Base-by-base conservation (phyloP, 75 land plant genomes). In the Adiantum capillusveneris region DNA sequence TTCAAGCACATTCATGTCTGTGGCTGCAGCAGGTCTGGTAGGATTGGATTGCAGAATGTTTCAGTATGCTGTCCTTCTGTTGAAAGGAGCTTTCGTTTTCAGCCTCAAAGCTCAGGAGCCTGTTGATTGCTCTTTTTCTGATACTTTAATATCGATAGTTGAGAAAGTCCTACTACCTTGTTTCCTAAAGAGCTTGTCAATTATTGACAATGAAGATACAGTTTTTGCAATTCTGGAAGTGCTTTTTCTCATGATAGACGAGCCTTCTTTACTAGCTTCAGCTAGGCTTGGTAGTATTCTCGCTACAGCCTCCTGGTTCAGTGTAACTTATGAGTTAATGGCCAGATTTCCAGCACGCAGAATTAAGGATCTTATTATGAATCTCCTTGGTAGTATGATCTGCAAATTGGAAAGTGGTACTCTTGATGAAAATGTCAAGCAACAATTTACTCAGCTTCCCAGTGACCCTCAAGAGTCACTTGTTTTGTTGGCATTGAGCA, bases 391-490 rank as follows among this genome's bases (percentile, higher is more conserved):
- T 60, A 72, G 75, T 20, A 58, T 91, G 25, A 70, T 74, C 17
- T 88, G 80, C 27, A 31, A 60, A 11, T 65, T 88, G 56, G 62
- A 75, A 26, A 83, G 83, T 34, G 58, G 53, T 41, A 78, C 46
- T 30, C 44, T 67, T 48, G 92, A 84, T 22, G 63, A 81, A 60
- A 41, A 57, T 29, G 76, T 84, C 17, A 69, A 64, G 63, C 78
- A 75, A 48, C 72, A 77, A 29, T 69, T 68, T 52, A 21, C 44
- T 17, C 37, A 63, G 44, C 59, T 87, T 14, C 88, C 93, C 36
- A 63, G 75, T 28, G 97, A 87, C 64, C 94, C 88, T 27, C 58
- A 48, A 24, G 97, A 85, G 44, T 63, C 82, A 59, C 63, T 91
- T 22, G 76, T 68, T 65, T 25, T 91, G 25, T 81, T 91, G 39